These are phyloP conservation scores for Blumeria graminis DNA, from an alignment of 2,329 filamentous ascomycete genomes.

Conservation along the genomic window DNA sequence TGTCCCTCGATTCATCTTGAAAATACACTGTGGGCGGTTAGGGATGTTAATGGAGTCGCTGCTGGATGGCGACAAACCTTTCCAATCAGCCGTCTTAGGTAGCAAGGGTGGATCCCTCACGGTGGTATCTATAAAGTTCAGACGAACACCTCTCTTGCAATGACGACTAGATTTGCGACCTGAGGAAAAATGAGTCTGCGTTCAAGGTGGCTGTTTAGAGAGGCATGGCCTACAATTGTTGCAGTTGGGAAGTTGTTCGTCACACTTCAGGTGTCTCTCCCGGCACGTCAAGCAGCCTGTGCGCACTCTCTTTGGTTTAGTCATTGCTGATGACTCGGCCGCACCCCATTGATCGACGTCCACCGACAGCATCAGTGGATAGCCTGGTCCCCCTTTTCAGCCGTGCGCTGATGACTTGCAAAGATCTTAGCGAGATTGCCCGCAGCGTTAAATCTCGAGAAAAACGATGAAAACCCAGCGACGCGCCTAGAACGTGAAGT, in stretches of 20 bases:
- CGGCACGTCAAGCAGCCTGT: constrained; percentile 82
- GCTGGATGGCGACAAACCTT: constrained; percentile 18
- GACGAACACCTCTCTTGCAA: constrained; percentile 63
- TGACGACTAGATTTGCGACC: constrained; percentile 68
- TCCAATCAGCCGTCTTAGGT: constrained; percentile 38
- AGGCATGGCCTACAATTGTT: not conserved
- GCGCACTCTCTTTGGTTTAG: constrained; percentile 61
- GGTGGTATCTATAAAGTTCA: constrained; percentile 80
- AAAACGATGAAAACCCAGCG: too few relatives aligned
- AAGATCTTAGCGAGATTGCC: too few relatives aligned
- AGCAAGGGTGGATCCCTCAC: constrained; percentile 41
- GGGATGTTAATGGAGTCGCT: not conserved
- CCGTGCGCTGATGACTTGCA: too few relatives aligned
- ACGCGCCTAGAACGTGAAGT: too few relatives aligned
- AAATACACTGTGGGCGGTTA: constrained; percentile 36
- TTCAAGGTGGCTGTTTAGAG: constrained; percentile 18
- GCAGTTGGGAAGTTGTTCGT: constrained; percentile 32
- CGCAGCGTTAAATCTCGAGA: too few relatives aligned
- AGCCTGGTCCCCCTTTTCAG: too few relatives aligned
- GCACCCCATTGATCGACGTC: constrained; percentile 1
- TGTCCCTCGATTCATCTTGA: constrained; percentile 67
- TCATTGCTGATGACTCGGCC: constrained; percentile 7
- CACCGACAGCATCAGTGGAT: not conserved
- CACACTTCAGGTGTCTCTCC: constrained; percentile 76
- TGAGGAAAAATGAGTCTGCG: constrained; percentile 2